phyloP scores from a whole-genome alignment of 331 rosid genomes.

The Acacia pycnantha region DNA sequence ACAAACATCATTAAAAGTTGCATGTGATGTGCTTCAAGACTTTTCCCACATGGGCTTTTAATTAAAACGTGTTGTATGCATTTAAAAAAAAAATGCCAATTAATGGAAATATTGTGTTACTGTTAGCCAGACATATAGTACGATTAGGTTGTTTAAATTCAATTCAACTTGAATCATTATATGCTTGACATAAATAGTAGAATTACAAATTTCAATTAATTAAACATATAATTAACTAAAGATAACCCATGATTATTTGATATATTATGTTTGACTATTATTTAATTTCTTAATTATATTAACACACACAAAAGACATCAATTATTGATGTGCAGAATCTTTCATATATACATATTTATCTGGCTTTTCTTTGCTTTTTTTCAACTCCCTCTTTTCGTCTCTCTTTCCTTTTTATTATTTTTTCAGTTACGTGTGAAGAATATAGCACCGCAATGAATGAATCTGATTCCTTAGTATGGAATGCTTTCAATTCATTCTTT shows the following conservation, averaged over 20 bases:
- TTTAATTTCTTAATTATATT: not conserved
- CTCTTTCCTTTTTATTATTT: not conserved
- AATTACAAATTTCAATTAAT: not conserved
- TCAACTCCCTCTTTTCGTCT: not conserved
- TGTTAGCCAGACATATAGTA: not conserved
- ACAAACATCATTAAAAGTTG: constrained; percentile 15
- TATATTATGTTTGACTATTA: constrained; percentile 3
- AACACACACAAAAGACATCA: not conserved
- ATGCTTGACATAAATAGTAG: not conserved
- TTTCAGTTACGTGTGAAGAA: not conserved
- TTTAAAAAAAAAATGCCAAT: not conserved
- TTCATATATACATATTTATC: not conserved
- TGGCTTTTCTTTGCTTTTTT: not conserved
- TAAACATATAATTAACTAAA: not conserved
- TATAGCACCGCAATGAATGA: not conserved
- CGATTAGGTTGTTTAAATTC: not conserved
- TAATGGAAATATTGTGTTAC: not conserved
- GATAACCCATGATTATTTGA: not conserved
- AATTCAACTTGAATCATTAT: not conserved
- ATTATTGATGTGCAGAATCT: not conserved
- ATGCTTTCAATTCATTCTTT: not conserved
- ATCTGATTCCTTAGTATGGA: not conserved
- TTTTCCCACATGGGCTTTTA: constrained; percentile 30
- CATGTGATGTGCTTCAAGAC: constrained; percentile 32
- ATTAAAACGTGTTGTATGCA: constrained; percentile 23